Evolutionary conservation across 805 yeast species (phyloP), one percentile per base, ranked within the genome.

Genomic region (Starmerella bombicola): DNA sequence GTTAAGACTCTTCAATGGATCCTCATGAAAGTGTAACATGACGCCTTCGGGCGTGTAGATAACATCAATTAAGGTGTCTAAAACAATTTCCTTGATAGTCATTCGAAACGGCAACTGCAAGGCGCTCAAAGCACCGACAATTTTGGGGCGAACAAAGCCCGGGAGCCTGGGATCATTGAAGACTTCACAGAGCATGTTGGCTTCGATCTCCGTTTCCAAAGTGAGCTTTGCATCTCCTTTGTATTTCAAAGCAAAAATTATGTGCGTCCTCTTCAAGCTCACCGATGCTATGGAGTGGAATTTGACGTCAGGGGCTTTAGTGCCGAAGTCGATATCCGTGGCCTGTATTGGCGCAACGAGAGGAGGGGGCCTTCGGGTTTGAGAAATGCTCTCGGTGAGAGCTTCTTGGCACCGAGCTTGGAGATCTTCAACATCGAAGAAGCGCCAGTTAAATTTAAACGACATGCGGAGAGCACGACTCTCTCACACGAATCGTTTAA

Each of bases 151-250:
- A 5, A 47, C 53, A 37, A 51, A 57, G 12, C 26, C 40, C 15
- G 54, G 49, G 37, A 41, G 45, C 8, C 20, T 32, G 7, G 47
- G 73, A 30, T 76, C 76, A 42, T 34, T 20, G 17, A 45, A 20
- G 12, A 44, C 44, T 25, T 38, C 60, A 8, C 47, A 42, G 19
- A 81, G 62, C 2, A 84, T 77, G 56, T 80, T 80, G 0, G 86
- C 88, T 56, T 81, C 82, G 10, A 81, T 81, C 36, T 73, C 73
- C 0, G 93, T 81, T 41, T 73, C 74, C 39, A 81, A 64, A 1
- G 81, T 75, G 33, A 81, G 67, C 42, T 70, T 70, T 19, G 85
- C 81, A 56, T 81, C 84, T 2, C 93, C 93, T 30, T 66, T 63
- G 56, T 82, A 81, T 48, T 73, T 75, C 49, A 81, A 68, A 49